Conservation (phyloP, 768 basidiomycete genomes). For the Kwoniella botswanensis region DNA sequence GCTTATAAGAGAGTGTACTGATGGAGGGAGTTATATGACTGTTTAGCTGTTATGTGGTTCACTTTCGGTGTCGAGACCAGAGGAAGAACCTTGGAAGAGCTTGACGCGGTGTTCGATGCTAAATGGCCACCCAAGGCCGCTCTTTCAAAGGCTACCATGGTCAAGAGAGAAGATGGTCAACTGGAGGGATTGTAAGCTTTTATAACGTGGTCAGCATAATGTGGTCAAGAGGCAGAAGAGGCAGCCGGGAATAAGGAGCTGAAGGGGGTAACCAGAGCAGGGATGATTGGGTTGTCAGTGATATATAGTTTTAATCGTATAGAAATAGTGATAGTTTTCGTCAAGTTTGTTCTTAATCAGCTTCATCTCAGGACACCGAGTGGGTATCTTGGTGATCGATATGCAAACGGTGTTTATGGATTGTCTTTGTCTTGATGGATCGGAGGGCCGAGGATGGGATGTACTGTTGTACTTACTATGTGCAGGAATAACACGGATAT, state of each 20-base stretch:
- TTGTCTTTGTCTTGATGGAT: too few species aligned
- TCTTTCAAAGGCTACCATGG: background rate
- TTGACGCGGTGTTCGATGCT: slow-evolving; percentile 56
- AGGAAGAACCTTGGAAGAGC: slow-evolving; percentile 57
- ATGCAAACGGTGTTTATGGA: background rate
- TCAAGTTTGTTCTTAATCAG: too few species aligned
- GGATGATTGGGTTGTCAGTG: background rate
- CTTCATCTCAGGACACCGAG: too few species aligned
- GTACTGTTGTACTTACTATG: background rate
- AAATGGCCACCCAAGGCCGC: slow-evolving; percentile 47
- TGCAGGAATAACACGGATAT: background rate
- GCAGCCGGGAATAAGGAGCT: too few species aligned
- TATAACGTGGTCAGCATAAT: background rate
- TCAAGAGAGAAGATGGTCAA: slow-evolving; percentile 32
- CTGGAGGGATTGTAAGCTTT: slow-evolving; percentile 43
- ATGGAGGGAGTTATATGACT: too few species aligned
- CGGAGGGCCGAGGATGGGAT: background rate
- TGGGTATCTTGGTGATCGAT: background rate
- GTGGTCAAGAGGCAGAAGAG: too few species aligned
- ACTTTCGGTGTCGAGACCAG: slow-evolving; percentile 52
- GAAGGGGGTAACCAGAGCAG: too few species aligned
- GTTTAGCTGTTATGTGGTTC: slow-evolving; percentile 48
- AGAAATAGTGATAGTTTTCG: background rate
- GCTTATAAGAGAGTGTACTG: background rate
- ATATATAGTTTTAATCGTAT: background rate